phyloP scores from a whole-genome alignment of 176 grass and related monocot species.

The Eremochloa ophiuroides region DNA sequence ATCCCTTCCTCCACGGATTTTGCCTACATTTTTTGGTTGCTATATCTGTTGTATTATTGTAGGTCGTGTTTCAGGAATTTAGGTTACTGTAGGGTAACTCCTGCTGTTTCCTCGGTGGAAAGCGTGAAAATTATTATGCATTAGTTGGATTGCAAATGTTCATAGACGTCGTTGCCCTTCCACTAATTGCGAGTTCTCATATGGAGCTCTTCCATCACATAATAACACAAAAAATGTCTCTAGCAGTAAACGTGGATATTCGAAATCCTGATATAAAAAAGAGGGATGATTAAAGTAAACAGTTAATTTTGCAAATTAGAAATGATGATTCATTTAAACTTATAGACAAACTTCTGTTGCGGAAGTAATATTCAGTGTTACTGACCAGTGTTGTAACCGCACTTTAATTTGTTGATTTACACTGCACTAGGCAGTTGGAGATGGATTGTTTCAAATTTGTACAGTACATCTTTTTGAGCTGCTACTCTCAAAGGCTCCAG shows the following conservation, averaged over 20 bases:
- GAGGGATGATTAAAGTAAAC: too few relatives aligned
- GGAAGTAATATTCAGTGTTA: too few relatives aligned
- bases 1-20: not conserved
- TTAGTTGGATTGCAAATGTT: constrained; percentile 14
- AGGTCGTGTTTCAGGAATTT: constrained; percentile 24
- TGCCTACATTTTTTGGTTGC: constrained; percentile 26
- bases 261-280: not conserved
- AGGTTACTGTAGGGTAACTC: not conserved
- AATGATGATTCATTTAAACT: too few relatives aligned
- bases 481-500: too few relatives aligned
- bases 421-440: too few relatives aligned
- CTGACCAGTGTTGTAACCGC: too few relatives aligned
- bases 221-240: not conserved
- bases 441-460: too few relatives aligned
- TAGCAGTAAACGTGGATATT: not conserved
- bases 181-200: not conserved
- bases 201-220: not conserved
- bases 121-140: not conserved
- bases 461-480: too few relatives aligned
- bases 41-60: constrained; percentile 28
- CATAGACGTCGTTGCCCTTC: not conserved
- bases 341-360: too few relatives aligned
- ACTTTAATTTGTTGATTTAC: too few relatives aligned
- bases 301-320: too few relatives aligned
- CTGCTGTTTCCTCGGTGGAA: not conserved